phyloP scores from a whole-genome alignment of 2,329 filamentous ascomycete genomes.

The Metarhizium rileyi region DNA sequence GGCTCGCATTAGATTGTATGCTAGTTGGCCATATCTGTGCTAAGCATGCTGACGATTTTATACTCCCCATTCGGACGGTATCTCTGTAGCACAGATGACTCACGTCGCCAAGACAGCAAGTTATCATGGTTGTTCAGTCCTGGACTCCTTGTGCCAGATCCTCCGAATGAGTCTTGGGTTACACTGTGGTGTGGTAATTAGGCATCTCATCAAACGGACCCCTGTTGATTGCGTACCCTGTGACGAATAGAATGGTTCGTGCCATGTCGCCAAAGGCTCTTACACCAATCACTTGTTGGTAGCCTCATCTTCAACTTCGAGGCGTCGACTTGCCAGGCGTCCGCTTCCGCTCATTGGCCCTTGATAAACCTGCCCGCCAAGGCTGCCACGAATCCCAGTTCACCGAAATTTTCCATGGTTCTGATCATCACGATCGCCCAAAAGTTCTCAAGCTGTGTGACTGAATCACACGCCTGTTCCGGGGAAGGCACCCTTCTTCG shows the following conservation, averaged over 20 bases:
- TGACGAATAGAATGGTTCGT: neutral
- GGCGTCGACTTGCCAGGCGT: neutral
- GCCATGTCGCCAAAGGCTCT: neutral
- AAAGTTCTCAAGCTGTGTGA: neutral
- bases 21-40: neutral
- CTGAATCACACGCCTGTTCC: conserved; percentile 61
- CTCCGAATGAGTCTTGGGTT: neutral
- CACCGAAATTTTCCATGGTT: neutral
- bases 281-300: neutral
- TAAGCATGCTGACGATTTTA: neutral
- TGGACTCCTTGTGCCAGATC: neutral
- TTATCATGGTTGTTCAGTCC: neutral
- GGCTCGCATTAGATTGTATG: neutral
- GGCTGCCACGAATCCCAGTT: neutral
- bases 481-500: conserved; percentile 87
- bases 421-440: neutral
- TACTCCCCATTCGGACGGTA: neutral
- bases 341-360: neutral
- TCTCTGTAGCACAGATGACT: neutral
- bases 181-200: neutral
- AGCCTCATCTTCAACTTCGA: neutral
- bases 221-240: neutral
- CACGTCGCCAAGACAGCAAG: neutral
- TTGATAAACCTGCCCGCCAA: neutral
- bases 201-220: neutral